Evolutionary conservation across 1,284 basidiomycete species (phyloP).

Genomic region (Leccinum solheimii): DNA sequence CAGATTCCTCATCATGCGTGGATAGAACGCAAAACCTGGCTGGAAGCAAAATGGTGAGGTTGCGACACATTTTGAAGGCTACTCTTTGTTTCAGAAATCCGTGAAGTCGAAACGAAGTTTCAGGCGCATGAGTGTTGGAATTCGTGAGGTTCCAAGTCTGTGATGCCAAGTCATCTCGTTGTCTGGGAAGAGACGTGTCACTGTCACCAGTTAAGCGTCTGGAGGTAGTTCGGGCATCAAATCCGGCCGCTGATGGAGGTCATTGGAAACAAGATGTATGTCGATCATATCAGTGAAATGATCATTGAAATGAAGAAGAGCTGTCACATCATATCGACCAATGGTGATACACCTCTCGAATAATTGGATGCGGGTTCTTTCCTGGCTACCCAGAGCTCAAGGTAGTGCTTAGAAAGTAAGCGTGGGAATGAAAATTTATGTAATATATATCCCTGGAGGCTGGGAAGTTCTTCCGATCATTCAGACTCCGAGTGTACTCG

Average conservation of each 20-base stretch:
- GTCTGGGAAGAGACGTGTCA: not conserved
- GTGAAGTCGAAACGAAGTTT: not conserved
- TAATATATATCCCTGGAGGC: too few relatives aligned
- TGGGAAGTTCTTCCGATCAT: too few relatives aligned
- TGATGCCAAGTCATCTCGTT: not conserved
- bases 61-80: too few relatives aligned
- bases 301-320: not conserved
- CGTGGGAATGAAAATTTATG: too few relatives aligned
- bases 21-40: not conserved
- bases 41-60: not conserved
- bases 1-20: slow-evolving; percentile 12
- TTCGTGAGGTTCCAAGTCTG: too few relatives aligned
- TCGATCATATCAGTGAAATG: not conserved
- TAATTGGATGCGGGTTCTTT: too few relatives aligned
- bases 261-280: not conserved
- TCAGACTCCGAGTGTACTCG: too few relatives aligned
- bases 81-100: not conserved
- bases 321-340: not conserved
- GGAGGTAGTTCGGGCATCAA: not conserved
- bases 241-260: not conserved
- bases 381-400: too few relatives aligned
- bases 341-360: not conserved
- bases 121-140: too few relatives aligned
- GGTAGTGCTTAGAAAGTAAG: too few relatives aligned
- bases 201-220: not conserved